These are phyloP conservation scores for Pezicula neosporulosa DNA, from an alignment of 2,329 filamentous ascomycete species.

Conservation along the genomic window DNA sequence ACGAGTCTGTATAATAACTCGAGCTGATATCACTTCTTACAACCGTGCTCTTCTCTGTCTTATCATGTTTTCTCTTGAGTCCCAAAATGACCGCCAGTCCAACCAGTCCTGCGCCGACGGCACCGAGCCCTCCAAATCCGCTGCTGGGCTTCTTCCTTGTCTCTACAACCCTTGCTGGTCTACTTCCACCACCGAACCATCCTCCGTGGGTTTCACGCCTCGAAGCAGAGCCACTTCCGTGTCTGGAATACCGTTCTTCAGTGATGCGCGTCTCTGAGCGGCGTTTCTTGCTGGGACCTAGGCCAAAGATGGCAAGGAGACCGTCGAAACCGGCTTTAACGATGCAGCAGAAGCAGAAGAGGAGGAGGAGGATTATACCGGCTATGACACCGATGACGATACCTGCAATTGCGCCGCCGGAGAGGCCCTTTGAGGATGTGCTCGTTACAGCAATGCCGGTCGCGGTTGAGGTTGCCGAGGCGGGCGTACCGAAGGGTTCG, in stretches of 20 bases:
- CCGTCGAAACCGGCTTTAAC: slow-evolving; percentile 58
- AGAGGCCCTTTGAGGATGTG: slow-evolving; percentile 45
- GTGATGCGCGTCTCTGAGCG: slow-evolving; percentile 53
- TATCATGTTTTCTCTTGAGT: slow-evolving; percentile 25
- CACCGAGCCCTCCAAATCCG: slow-evolving; percentile 49
- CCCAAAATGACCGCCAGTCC: slow-evolving; percentile 26
- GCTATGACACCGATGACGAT: slow-evolving; percentile 74
- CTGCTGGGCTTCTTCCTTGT: slow-evolving; percentile 47
- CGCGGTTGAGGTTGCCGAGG: slow-evolving; percentile 44
- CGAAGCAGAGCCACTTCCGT: slow-evolving; percentile 34
- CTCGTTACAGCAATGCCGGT: slow-evolving; percentile 2
- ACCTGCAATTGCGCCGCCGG: slow-evolving; percentile 72
- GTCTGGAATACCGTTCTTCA: slow-evolving; percentile 58
- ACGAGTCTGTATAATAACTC: slow-evolving; percentile 28
- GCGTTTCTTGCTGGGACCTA: slow-evolving; percentile 47
- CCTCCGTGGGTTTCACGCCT: slow-evolving; percentile 35
- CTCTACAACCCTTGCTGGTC: slow-evolving; percentile 39
- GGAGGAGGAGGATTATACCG: slow-evolving; percentile 62
- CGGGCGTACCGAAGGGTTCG: slow-evolving; percentile 45
- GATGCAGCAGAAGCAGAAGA: slow-evolving; percentile 74
- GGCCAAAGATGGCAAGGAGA: slow-evolving; percentile 56
- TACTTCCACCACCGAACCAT: slow-evolving; percentile 52
- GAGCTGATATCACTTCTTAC: slow-evolving; percentile 21
- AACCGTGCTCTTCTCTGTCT: slow-evolving; percentile 13
- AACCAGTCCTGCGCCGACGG: slow-evolving; percentile 30